Evolutionary conservation across 805 yeast species (phyloP).

Genomic region (Saturnispora mendoncae): DNA sequence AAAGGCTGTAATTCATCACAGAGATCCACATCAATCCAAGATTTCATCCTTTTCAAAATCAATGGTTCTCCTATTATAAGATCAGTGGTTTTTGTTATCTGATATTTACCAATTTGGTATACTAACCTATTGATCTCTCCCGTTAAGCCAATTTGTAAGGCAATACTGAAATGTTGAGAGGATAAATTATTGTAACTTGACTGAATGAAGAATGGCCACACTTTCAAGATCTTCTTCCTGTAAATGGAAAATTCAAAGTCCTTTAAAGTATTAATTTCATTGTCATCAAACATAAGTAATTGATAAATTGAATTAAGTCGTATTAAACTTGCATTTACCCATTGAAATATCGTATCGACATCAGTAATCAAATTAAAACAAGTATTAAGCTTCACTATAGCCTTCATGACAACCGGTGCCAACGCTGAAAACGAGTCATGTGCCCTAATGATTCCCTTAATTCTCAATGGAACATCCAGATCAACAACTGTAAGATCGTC

Average conservation of each 20-base stretch:
- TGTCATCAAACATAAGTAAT: constrained; percentile 7
- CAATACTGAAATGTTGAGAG: not conserved
- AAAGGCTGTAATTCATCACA: constrained; percentile 25
- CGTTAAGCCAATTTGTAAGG: not conserved
- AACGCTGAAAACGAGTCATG: constrained; percentile 13
- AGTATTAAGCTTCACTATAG: not conserved
- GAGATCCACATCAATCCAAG: constrained; percentile 33
- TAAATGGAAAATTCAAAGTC: constrained; percentile 13
- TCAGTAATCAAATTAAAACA: not conserved
- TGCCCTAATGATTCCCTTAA: constrained; percentile 14
- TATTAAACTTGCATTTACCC: constrained; percentile 7
- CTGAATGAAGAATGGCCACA: constrained; percentile 1
- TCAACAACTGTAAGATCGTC: not conserved
- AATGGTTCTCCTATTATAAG: constrained; percentile 19
- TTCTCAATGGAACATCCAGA: constrained; percentile 1
- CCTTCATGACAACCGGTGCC: constrained; percentile 11
- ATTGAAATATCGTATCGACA: constrained; percentile 4
- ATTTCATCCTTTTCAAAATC: constrained; percentile 26
- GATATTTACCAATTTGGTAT: constrained; percentile 31
- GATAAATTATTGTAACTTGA: not conserved
- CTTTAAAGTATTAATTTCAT: constrained; percentile 9
- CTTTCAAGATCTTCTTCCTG: not conserved
- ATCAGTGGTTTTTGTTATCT: constrained; percentile 23
- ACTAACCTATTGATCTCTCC: constrained; percentile 25
- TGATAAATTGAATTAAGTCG: constrained; percentile 7